These are phyloP conservation scores for Myxozyma vanderwaltii DNA, from an alignment of 805 yeast species.

Conservation along the genomic window DNA sequence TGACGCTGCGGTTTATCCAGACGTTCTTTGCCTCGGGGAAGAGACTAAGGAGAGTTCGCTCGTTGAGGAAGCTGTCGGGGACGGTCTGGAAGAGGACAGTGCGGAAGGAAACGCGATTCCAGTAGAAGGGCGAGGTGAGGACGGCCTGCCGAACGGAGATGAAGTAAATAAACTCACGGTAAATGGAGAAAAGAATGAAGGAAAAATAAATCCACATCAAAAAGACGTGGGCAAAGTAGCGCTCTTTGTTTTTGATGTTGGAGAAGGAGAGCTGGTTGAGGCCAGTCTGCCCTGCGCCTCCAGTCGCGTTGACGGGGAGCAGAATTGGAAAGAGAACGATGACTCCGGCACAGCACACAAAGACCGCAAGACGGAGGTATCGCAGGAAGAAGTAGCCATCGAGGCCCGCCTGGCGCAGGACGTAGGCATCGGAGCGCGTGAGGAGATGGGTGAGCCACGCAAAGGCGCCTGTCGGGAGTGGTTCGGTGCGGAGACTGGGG, in stretches of 20 bases:
- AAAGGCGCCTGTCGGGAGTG: constrained; percentile 67
- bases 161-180: constrained; percentile 80
- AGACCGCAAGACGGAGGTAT: constrained; percentile 61
- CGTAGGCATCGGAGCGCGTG: constrained; percentile 67
- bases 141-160: constrained; percentile 75
- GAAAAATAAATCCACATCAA: constrained; percentile 80
- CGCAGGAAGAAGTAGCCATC: constrained; percentile 92
- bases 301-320: constrained; percentile 80
- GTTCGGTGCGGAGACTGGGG: constrained; percentile 55
- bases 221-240: constrained; percentile 86
- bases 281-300: constrained; percentile 59
- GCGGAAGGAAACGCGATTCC: constrained; percentile 71
- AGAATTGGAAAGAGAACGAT: constrained; percentile 63
- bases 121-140: constrained; percentile 77
- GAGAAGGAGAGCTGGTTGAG: constrained; percentile 77
- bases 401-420: constrained; percentile 85
- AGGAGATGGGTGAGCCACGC: constrained; percentile 70
- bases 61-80: constrained; percentile 72
- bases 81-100: constrained; percentile 83
- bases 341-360: constrained; percentile 58
- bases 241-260: constrained; percentile 60
- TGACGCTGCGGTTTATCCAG: constrained; percentile 71
- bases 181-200: constrained; percentile 65
- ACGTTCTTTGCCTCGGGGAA: constrained; percentile 82
- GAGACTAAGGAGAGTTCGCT: constrained; percentile 68